Evolutionary conservation across 2,329 filamentous ascomycete species (phyloP).

Genomic region (Simplicillium aogashimaense): DNA sequence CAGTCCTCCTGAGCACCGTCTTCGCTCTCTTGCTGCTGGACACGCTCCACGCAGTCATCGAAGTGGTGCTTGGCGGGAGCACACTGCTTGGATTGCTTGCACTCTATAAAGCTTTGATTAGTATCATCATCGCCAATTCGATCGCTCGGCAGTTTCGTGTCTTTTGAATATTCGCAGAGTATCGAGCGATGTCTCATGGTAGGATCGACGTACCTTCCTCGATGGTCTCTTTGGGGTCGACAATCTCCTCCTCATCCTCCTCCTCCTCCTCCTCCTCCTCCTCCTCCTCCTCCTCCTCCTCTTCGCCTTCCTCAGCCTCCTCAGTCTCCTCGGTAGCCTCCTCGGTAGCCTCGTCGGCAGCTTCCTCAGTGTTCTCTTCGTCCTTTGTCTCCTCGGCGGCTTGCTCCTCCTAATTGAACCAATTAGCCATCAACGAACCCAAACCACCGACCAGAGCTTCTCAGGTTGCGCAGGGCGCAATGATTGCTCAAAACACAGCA

Average conservation of each 20-base stretch:
- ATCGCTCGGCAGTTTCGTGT: constrained; percentile 4
- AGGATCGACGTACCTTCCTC: constrained; percentile 68
- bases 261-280: constrained; percentile 60
- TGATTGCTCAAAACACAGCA: too few relatives aligned
- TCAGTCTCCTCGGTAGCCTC: constrained; percentile 35
- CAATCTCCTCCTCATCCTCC: constrained; percentile 72
- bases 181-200: constrained; percentile 4
- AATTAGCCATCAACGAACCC: constrained; percentile 10
- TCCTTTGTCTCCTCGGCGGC: constrained; percentile 15
- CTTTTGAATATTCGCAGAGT: too few relatives aligned
- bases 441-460: too few relatives aligned
- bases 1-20: constrained; percentile 82
- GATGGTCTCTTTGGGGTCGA: constrained; percentile 78
- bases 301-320: constrained; percentile 36
- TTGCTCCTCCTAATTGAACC: constrained; percentile 23
- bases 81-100: constrained; percentile 78
- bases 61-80: constrained; percentile 91
- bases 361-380: constrained; percentile 14
- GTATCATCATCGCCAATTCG: constrained; percentile 7
- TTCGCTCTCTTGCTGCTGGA: constrained; percentile 53
- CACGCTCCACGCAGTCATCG: constrained; percentile 94
- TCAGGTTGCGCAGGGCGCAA: too few relatives aligned
- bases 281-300: constrained; percentile 42
- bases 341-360: constrained; percentile 26
- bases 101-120: constrained; percentile 50